Percentiles rank a stretch among this genome's conserved stretches.
phyloP scores from a whole-genome alignment of 1,284 basidiomycete genomes.

The Thelephora terrestris region DNA sequence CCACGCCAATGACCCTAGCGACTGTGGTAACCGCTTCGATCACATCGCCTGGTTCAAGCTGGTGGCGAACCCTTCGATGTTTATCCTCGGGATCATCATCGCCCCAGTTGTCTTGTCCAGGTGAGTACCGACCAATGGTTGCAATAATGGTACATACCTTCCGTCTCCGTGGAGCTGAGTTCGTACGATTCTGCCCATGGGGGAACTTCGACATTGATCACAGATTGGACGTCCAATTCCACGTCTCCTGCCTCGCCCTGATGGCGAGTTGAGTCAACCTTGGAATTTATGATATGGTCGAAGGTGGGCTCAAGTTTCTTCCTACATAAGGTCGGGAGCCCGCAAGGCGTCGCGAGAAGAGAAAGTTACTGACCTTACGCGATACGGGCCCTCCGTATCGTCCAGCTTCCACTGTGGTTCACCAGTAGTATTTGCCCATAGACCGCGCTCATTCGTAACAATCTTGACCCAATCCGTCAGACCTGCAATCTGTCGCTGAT shows the following conservation, averaged over 20 bases:
- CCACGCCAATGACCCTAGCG: slow-evolving; percentile 77
- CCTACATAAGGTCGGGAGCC: slow-evolving; percentile 25
- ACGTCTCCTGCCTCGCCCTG: slow-evolving; percentile 50
- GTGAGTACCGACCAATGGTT: neutral
- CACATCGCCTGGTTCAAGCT: slow-evolving; percentile 82
- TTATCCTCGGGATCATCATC: slow-evolving; percentile 75
- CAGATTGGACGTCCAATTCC: slow-evolving; percentile 48
- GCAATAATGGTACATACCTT: slow-evolving; percentile 30
- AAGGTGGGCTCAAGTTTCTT: slow-evolving; percentile 63
- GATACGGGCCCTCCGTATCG: slow-evolving; percentile 82
- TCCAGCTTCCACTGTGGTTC: slow-evolving; percentile 65
- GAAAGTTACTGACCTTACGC: slow-evolving; percentile 51
- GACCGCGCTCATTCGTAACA: slow-evolving; percentile 61
- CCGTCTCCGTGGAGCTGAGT: slow-evolving; percentile 52
- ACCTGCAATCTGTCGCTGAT: slow-evolving; percentile 53
- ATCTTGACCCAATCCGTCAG: slow-evolving; percentile 49
- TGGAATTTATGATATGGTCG: slow-evolving; percentile 38
- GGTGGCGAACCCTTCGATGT: slow-evolving; percentile 68
- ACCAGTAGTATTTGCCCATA: slow-evolving; percentile 59
- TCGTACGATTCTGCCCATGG: slow-evolving; percentile 78
- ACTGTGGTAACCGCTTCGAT: slow-evolving; percentile 88
- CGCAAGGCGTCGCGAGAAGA: neutral
- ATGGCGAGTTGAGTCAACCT: slow-evolving; percentile 36
- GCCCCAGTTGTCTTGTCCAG: slow-evolving; percentile 37
- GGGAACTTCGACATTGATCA: slow-evolving; percentile 54